phyloP scores from a whole-genome alignment of 768 basidiomycete genomes.

The Mycena leptocephala region DNA sequence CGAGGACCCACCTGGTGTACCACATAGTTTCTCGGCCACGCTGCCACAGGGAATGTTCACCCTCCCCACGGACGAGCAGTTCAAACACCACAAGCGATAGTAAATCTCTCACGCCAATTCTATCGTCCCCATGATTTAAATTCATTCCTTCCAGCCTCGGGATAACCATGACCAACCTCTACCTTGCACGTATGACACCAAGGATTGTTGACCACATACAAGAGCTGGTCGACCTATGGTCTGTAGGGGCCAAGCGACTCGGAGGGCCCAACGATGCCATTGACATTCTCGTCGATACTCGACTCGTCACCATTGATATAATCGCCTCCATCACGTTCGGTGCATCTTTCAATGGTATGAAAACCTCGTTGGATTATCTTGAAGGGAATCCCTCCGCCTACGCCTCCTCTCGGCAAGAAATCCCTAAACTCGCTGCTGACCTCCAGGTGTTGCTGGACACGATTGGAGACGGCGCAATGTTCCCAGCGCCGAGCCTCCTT shows the following conservation, averaged over 20 bases:
- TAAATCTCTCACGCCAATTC: neutral
- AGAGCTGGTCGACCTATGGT: slow-evolving; percentile 29
- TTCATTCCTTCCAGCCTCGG: neutral
- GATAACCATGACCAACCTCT: slow-evolving; percentile 26
- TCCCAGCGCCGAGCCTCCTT: neutral
- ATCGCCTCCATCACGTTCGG: slow-evolving; percentile 32
- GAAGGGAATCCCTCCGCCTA: neutral
- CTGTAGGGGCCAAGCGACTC: slow-evolving; percentile 10
- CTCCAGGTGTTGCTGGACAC: slow-evolving; percentile 20
- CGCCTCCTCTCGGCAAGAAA: neutral
- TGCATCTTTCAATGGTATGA: slow-evolving; percentile 9
- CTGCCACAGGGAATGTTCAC: slow-evolving; percentile 19
- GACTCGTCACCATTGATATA: slow-evolving; percentile 14
- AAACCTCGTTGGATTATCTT: neutral
- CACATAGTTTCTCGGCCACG: slow-evolving; percentile 8
- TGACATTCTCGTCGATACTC: slow-evolving; percentile 7
- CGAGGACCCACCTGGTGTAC: neutral
- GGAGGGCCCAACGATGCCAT: neutral
- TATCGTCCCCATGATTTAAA: neutral
- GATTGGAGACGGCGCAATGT: slow-evolving; percentile 2
- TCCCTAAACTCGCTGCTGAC: neutral
- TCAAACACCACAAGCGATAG: slow-evolving; percentile 25
- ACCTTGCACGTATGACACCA: slow-evolving; percentile 30
- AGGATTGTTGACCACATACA: slow-evolving; percentile 13
- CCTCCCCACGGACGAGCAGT: slow-evolving; percentile 17